Conservation (phyloP, 192 early-diverging fungal species). For the Mortierella alpina region DNA sequence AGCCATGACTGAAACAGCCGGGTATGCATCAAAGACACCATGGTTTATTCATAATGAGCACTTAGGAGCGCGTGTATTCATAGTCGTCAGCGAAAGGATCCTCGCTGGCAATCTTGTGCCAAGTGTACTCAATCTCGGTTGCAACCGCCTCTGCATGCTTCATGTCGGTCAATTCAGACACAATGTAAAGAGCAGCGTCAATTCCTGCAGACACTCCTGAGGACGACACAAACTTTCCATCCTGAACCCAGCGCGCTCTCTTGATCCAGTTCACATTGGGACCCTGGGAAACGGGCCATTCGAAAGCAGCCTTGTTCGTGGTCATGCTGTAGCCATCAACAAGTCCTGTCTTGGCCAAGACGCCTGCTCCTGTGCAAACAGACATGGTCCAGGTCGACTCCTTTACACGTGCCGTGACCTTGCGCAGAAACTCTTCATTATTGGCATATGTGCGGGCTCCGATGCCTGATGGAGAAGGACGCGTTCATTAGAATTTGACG, state of each 20-base stretch:
- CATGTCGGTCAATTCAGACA: slow-evolving; percentile 22
- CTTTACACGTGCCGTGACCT: slow-evolving; percentile 12
- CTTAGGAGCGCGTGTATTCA: slow-evolving; percentile 38
- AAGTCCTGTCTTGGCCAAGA: slow-evolving; percentile 59
- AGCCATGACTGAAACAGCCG: too few species aligned
- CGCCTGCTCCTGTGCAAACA: slow-evolving; percentile 60
- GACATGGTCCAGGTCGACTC: slow-evolving; percentile 49
- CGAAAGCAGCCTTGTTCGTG: slow-evolving; percentile 40
- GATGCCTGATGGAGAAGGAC: not conserved
- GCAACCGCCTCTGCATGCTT: slow-evolving; percentile 28
- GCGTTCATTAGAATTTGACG: too few species aligned
- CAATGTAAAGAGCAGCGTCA: slow-evolving; percentile 39
- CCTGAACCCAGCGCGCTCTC: slow-evolving; percentile 62
- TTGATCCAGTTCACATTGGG: slow-evolving; percentile 63
- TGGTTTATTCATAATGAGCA: too few species aligned
- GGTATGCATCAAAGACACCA: too few species aligned
- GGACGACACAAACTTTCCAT: slow-evolving; percentile 58
- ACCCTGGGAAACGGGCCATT: slow-evolving; percentile 9
- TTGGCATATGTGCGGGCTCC: slow-evolving; percentile 16
- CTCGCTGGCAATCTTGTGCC: slow-evolving; percentile 33
- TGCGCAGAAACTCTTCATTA: not conserved
- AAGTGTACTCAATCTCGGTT: slow-evolving; percentile 43
- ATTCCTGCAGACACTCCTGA: slow-evolving; percentile 58
- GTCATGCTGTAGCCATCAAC: slow-evolving; percentile 60
- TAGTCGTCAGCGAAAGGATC: slow-evolving; percentile 53